Evolutionary conservation across 768 basidiomycete species (phyloP).

Genomic region (Termitomyces titanicus): DNA sequence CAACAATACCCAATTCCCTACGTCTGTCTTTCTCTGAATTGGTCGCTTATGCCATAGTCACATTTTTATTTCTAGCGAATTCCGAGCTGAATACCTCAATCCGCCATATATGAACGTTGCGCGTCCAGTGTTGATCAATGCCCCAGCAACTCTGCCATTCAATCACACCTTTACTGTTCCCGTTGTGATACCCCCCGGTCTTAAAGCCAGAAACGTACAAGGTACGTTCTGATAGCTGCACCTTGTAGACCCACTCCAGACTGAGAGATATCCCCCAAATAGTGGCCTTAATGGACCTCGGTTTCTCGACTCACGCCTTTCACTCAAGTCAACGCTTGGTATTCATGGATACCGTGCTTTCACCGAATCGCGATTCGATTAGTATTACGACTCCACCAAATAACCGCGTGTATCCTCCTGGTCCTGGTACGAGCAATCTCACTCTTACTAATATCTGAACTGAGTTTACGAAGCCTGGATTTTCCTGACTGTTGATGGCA

Average conservation of each 20-base stretch:
- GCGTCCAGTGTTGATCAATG: conserved; percentile 30
- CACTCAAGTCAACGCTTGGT: conserved; percentile 30
- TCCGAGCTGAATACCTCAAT: conserved; percentile 38
- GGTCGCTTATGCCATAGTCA: conserved; percentile 18
- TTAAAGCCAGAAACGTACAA: conserved; percentile 23
- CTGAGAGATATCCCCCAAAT: not conserved
- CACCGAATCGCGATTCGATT: conserved; percentile 27
- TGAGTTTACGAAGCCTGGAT: conserved; percentile 19
- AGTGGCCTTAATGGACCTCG: conserved; percentile 39
- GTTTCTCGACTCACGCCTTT: conserved; percentile 37
- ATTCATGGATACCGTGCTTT: conserved; percentile 29
- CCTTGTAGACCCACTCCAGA: not conserved
- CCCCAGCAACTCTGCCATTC: conserved; percentile 35
- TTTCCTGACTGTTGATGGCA: conserved; percentile 26
- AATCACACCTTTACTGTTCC: conserved; percentile 29
- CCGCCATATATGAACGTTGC: conserved; percentile 38
- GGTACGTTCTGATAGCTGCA: conserved; percentile 13
- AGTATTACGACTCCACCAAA: conserved; percentile 33
- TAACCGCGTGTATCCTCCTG: conserved; percentile 37
- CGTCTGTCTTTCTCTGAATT: conserved; percentile 3
- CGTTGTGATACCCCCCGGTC: conserved; percentile 27
- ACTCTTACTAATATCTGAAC: too few relatives aligned
- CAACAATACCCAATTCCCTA: conserved; percentile 7
- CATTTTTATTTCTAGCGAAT: conserved; percentile 26
- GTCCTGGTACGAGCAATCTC: conserved; percentile 17